Evolutionary conservation across 2,329 filamentous ascomycete genomes (phyloP).

Genomic region (Pyrenochaeta sp.): DNA sequence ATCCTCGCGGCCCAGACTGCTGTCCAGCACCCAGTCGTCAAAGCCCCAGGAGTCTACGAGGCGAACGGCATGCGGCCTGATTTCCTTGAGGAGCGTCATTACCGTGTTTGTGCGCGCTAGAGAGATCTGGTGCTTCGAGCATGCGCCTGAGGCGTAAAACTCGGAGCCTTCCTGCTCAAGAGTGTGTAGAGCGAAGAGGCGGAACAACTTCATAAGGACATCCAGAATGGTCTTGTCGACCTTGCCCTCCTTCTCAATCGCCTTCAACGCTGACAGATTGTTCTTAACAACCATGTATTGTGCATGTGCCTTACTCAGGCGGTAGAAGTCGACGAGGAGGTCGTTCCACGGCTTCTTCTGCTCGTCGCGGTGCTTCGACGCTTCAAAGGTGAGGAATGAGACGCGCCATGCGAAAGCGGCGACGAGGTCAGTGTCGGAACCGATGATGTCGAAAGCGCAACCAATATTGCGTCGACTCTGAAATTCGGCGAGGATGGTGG

Average conservation of each 20-base stretch:
- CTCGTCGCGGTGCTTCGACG: slow-evolving; percentile 75
- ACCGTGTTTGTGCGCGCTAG: slow-evolving; percentile 72
- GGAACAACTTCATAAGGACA: slow-evolving; percentile 72
- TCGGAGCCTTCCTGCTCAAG: slow-evolving; percentile 75
- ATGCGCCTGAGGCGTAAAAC: slow-evolving; percentile 75
- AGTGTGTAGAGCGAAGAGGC: slow-evolving; percentile 70
- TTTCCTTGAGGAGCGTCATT: slow-evolving; percentile 74
- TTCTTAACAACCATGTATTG: slow-evolving; percentile 82
- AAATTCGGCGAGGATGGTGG: slow-evolving; percentile 71
- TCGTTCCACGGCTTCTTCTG: slow-evolving; percentile 80
- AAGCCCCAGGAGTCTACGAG: slow-evolving; percentile 80
- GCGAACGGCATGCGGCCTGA: slow-evolving; percentile 75
- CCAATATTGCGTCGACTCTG: slow-evolving; percentile 72
- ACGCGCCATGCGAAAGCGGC: slow-evolving; percentile 79
- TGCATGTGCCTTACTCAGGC: slow-evolving; percentile 76
- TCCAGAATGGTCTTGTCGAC: slow-evolving; percentile 66
- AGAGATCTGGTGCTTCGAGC: slow-evolving; percentile 76
- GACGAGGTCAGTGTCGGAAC: slow-evolving; percentile 73
- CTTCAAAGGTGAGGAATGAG: slow-evolving; percentile 77
- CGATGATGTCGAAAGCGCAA: slow-evolving; percentile 78
- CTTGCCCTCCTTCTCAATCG: slow-evolving; percentile 59
- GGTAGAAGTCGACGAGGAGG: slow-evolving; percentile 80
- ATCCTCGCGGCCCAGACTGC: slow-evolving; percentile 72
- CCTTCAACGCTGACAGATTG: slow-evolving; percentile 75
- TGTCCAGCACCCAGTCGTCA: slow-evolving; percentile 80